phyloP scores from a whole-genome alignment of 768 basidiomycete genomes.

The Suillus spraguei region DNA sequence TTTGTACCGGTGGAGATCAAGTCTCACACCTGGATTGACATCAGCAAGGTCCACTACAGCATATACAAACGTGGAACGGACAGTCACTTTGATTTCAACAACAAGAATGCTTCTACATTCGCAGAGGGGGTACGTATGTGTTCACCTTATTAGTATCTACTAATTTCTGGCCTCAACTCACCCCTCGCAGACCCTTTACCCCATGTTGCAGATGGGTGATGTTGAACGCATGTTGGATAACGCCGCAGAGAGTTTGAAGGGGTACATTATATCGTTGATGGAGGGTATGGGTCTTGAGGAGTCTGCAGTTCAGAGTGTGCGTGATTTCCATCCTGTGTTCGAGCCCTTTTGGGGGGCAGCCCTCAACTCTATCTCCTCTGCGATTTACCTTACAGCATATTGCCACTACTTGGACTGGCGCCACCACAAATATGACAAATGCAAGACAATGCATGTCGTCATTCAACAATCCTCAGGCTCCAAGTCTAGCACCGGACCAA shows the following conservation, averaged over 20 bases:
- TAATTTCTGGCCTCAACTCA: too few relatives aligned
- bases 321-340: too few relatives aligned
- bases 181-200: too few relatives aligned
- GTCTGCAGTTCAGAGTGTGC: too few relatives aligned
- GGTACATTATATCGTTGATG: too few relatives aligned
- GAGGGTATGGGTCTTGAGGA: too few relatives aligned
- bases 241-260: too few relatives aligned
- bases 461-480: not conserved
- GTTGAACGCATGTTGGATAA: too few relatives aligned
- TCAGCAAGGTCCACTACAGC: not conserved
- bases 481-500: not conserved
- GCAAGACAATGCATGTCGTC: not conserved
- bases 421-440: not conserved
- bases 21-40: not conserved
- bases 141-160: too few relatives aligned
- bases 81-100: not conserved
- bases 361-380: not conserved
- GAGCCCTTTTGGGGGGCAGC: not conserved
- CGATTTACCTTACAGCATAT: not conserved
- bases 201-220: too few relatives aligned
- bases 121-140: too few relatives aligned
- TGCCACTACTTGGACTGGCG: not conserved
- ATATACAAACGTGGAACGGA: not conserved
- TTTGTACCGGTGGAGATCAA: not conserved
- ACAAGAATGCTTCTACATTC: not conserved